These are phyloP conservation scores for Cercophora sp. DNA, from an alignment of 495 filamentous ascomycete species.

Conservation along the genomic window DNA sequence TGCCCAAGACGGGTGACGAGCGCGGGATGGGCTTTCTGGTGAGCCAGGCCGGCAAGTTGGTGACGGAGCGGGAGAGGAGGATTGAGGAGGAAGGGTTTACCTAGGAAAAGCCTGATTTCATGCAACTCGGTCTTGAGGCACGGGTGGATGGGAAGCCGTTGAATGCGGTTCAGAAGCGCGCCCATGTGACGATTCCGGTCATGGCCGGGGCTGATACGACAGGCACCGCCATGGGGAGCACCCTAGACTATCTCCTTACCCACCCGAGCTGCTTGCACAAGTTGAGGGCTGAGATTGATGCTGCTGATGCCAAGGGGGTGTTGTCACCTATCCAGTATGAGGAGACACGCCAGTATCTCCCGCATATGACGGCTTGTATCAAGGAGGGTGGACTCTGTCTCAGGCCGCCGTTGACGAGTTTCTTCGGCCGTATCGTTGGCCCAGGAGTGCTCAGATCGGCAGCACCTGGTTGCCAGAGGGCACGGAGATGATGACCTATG, in stretches of 20 bases:
- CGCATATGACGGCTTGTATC: conserved; percentile 55
- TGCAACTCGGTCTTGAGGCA: conserved; percentile 4
- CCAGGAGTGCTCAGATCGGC: conserved; percentile 46
- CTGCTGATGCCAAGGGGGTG: neutral
- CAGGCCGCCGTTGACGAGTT: conserved; percentile 47
- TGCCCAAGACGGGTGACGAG: neutral
- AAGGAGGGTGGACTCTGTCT: conserved; percentile 56
- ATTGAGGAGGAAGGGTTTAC: neutral
- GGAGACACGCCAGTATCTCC: conserved; percentile 24
- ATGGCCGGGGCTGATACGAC: conserved; percentile 37
- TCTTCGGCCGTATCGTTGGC: conserved; percentile 51
- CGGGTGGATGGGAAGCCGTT: neutral
- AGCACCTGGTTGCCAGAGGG: conserved; percentile 50
- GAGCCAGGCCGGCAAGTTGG: neutral
- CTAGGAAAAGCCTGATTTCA: neutral
- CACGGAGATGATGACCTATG: conserved; percentile 21
- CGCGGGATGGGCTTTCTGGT: neutral
- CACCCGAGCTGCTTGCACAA: conserved; percentile 23
- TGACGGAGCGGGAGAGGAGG: conserved; percentile 1
- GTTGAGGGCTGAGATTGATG: conserved; percentile 17
- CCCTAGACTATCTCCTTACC: conserved; percentile 26
- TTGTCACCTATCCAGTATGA: conserved; percentile 15
- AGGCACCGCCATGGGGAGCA: conserved; percentile 28
- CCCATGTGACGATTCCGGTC: conserved; percentile 17
- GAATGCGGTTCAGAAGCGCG: conserved; percentile 1